Percentiles rank a stretch among this genome's conserved stretches.
These are phyloP conservation scores for Agaricales sp. DNA, from an alignment of 1,284 basidiomycete genomes.

Conservation along the genomic window DNA sequence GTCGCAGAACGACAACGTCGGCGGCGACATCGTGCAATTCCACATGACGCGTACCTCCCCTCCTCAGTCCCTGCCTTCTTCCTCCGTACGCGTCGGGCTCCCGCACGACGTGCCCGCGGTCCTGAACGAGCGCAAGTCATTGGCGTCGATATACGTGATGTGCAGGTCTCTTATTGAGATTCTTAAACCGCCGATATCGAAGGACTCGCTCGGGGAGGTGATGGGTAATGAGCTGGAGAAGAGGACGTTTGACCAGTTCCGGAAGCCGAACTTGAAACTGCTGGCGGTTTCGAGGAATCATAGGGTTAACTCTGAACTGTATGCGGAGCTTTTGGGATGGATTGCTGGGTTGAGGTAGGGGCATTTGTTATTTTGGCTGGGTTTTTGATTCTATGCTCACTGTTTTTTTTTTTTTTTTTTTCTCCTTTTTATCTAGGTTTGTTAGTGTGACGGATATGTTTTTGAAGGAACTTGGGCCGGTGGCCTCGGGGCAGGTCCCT, in stretches of 20 bases:
- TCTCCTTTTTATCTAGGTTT: constrained; percentile 40
- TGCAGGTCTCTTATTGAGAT: constrained; percentile 78
- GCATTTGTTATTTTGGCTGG: constrained; percentile 12
- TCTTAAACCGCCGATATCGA: constrained; percentile 52
- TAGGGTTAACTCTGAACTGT: constrained; percentile 70
- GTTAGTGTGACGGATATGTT: constrained; percentile 84
- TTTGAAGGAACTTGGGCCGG: constrained; percentile 66
- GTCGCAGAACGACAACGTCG: constrained; percentile 60
- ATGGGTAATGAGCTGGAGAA: constrained; percentile 76
- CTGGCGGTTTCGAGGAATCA: constrained; percentile 62
- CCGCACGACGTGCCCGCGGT: constrained; percentile 46
- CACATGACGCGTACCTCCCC: constrained; percentile 33
- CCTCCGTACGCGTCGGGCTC: constrained; percentile 22
- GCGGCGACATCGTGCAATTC: constrained; percentile 38
- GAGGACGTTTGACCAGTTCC: constrained; percentile 80
- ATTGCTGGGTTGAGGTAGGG: constrained; percentile 71
- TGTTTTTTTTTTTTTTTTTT: constrained; percentile 5
- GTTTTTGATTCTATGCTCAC: background rate
- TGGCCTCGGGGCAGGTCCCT: constrained; percentile 59
- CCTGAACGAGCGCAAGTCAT: constrained; percentile 67
- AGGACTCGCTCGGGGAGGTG: constrained; percentile 68
- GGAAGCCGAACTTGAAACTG: constrained; percentile 60
- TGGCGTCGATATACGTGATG: constrained; percentile 82
- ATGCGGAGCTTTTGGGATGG: constrained; percentile 74
- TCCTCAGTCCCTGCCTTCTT: background rate